Conservation (phyloP, 495 filamentous ascomycete genomes). For the Aspergillus ostianus region DNA sequence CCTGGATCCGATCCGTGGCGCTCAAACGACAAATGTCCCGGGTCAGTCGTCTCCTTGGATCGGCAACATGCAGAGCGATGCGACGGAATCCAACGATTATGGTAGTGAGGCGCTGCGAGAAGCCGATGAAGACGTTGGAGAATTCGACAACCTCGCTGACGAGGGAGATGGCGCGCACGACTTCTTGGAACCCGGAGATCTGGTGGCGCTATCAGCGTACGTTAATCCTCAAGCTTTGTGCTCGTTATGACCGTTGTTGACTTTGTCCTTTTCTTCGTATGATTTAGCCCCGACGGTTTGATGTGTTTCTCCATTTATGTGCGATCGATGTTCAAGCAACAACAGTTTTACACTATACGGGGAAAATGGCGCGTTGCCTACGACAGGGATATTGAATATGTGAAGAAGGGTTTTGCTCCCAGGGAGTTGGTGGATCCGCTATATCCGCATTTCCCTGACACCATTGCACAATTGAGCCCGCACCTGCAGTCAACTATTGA, state of each 20-base stretch:
- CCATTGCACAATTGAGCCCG: conserved; percentile 32
- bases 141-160: conserved; percentile 32
- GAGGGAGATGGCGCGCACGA: conserved; percentile 35
- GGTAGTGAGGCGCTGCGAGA: conserved; percentile 27
- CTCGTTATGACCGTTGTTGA: neutral
- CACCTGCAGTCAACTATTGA: conserved; percentile 44
- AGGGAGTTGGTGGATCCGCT: conserved; percentile 57
- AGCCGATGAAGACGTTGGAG: conserved; percentile 29
- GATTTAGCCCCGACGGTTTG: conserved; percentile 34
- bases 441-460: conserved; percentile 59
- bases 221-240: conserved; percentile 12
- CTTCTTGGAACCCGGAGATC: conserved; percentile 65
- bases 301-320: conserved; percentile 67
- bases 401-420: conserved; percentile 62
- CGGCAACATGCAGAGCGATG: conserved; percentile 45
- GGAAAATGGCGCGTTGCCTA: conserved; percentile 69
- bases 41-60: conserved; percentile 15
- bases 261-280: neutral
- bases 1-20: conserved; percentile 36
- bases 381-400: conserved; percentile 51
- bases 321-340: conserved; percentile 55
- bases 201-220: conserved; percentile 62
- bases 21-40: conserved; percentile 16
- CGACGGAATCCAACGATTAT: conserved; percentile 33
- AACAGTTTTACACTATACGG: conserved; percentile 69